Conservation (phyloP, 2,329 filamentous ascomycete species). For the Didymella exigua region DNA sequence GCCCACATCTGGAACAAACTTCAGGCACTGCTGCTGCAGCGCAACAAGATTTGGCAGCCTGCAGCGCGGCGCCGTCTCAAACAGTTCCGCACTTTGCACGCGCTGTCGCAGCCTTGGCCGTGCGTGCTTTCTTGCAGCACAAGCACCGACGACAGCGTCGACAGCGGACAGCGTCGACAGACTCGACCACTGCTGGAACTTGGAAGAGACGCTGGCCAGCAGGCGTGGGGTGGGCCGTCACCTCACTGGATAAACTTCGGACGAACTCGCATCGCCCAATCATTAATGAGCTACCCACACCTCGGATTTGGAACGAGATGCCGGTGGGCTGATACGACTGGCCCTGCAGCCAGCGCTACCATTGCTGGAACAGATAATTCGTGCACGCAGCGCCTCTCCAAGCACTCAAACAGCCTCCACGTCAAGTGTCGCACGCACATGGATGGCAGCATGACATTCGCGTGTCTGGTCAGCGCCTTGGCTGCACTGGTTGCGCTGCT, state of each 20-base stretch:
- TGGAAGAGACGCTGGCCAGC: background rate
- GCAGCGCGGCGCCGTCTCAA: background rate
- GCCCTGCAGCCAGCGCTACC: background rate
- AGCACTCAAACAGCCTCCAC: background rate
- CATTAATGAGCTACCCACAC: too few species aligned
- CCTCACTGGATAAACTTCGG: background rate
- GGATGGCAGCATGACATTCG: slow-evolving; percentile 8
- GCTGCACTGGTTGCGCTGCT: background rate
- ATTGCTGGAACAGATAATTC: slow-evolving; percentile 8
- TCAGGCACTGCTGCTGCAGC: background rate
- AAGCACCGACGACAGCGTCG: background rate
- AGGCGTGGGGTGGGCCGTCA: slow-evolving; percentile 1
- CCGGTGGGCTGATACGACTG: background rate
- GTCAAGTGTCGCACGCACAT: slow-evolving; percentile 3
- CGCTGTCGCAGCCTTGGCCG: background rate
- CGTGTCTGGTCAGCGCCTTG: background rate
- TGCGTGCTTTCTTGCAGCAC: background rate
- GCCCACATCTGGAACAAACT: background rate
- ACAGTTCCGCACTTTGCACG: background rate
- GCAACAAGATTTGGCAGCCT: background rate
- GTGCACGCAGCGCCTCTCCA: background rate
- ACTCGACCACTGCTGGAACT: too few species aligned
- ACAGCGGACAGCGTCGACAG: too few species aligned
- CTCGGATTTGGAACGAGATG: background rate
- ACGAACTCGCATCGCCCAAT: slow-evolving; percentile 2